A percentile compares a stretch with the other conserved stretches of the same genome.
These are phyloP conservation scores for Podospora conica DNA, from an alignment of 495 filamentous ascomycete genomes.

Conservation along the genomic window DNA sequence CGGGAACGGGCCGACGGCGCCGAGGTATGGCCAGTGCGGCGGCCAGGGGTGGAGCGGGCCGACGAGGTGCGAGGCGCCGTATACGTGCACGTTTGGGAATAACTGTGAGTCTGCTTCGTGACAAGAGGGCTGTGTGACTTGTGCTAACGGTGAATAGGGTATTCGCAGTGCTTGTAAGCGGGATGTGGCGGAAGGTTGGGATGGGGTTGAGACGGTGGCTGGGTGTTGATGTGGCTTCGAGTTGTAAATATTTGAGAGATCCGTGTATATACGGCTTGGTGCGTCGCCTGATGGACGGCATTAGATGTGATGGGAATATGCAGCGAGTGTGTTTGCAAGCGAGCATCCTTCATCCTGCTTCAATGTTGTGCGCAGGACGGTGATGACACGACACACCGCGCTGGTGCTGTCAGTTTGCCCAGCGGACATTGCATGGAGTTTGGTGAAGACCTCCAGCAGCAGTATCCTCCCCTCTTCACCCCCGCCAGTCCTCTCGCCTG, in stretches of 20 bases:
- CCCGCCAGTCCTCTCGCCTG: neutral
- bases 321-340: neutral
- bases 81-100: constrained; percentile 16
- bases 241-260: neutral
- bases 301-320: neutral
- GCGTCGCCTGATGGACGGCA: neutral
- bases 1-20: constrained; percentile 7
- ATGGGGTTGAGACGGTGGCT: too few relatives aligned
- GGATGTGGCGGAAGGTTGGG: neutral
- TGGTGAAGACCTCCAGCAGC: too few relatives aligned
- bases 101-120: neutral
- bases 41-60: constrained; percentile 17
- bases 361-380: neutral
- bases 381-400: neutral
- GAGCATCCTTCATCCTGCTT: neutral
- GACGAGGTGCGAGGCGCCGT: constrained; percentile 15
- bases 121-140: neutral
- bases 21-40: constrained; percentile 18
- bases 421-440: too few relatives aligned
- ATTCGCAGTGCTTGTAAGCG: constrained; percentile 5
- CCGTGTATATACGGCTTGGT: neutral
- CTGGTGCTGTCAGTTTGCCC: too few relatives aligned
- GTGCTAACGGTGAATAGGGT: neutral
- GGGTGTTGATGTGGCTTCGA: neutral
- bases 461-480: too few relatives aligned